Evolutionary conservation across 768 basidiomycete genomes (phyloP).

Genomic region (Coprinopsis marcescibilis): DNA sequence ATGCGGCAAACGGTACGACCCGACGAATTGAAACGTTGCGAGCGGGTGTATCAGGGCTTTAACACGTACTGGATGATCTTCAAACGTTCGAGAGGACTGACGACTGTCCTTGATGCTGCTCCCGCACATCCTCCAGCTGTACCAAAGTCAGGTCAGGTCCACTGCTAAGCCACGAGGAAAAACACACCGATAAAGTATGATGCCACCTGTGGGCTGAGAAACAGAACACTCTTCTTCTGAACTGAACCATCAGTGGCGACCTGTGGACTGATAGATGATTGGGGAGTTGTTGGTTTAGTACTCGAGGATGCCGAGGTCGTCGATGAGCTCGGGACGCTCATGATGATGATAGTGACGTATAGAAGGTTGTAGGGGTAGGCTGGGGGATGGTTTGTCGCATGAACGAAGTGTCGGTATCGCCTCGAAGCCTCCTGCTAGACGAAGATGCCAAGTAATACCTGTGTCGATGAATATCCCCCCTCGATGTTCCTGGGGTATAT

Average conservation of each 20-base stretch:
- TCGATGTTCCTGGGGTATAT: no score
- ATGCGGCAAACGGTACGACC: no score
- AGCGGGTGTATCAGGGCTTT: no score
- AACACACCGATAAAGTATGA: conserved; percentile 40
- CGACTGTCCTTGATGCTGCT: conserved; percentile 82
- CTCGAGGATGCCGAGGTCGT: conserved; percentile 1
- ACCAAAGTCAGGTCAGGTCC: conserved; percentile 1
- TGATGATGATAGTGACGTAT: neutral
- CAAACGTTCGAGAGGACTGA: conserved; percentile 84
- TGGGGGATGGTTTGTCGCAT: conserved; percentile 1
- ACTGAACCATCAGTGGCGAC: neutral
- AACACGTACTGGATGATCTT: conserved; percentile 97
- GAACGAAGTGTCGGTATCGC: conserved; percentile 1
- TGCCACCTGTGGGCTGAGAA: conserved; percentile 32
- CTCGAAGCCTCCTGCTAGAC: no score
- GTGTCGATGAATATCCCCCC: no score
- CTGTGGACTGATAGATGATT: neutral
- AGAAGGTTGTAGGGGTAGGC: neutral
- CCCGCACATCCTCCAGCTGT: conserved; percentile 54
- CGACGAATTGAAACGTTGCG: neutral
- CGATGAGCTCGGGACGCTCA: conserved; percentile 3
- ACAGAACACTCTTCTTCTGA: conserved; percentile 10
- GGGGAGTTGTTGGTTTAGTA: neutral
- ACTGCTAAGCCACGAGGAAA: no score
- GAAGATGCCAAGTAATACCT: no score